A percentile compares a stretch with the other conserved stretches of the same genome.
Evolutionary conservation across 345 rosid species (phyloP).

Genomic region (Clausena lansium): DNA sequence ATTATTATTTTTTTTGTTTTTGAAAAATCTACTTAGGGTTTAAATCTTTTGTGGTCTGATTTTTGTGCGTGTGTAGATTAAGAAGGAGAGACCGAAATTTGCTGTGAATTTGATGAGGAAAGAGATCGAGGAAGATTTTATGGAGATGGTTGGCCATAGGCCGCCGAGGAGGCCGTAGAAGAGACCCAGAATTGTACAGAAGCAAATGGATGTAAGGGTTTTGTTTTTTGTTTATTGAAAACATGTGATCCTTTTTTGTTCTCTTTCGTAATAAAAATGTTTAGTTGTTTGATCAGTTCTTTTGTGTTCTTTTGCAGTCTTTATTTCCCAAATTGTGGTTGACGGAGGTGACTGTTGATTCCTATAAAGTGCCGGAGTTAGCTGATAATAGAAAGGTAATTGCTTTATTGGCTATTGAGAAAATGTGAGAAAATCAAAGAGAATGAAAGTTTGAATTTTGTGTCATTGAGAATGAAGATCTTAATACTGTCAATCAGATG

Average conservation of each 20-base stretch:
- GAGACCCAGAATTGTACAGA: conserved; percentile 60
- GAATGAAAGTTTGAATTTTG: conserved; percentile 4
- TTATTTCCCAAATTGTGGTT: conserved; percentile 71
- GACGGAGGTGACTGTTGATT: conserved; percentile 54
- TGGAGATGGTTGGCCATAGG: neutral
- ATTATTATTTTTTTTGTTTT: too few relatives aligned
- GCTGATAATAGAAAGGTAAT: conserved; percentile 59
- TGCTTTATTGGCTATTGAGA: conserved; percentile 10
- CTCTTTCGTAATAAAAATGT: neutral
- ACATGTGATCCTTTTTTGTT: neutral
- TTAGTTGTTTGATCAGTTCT: neutral
- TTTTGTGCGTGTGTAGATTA: too few relatives aligned
- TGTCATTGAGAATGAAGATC: neutral
- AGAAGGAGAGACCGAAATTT: conserved; percentile 43
- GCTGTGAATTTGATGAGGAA: conserved; percentile 18
- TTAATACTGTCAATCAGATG: neutral
- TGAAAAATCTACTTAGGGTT: too few relatives aligned
- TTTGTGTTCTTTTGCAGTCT: conserved; percentile 37
- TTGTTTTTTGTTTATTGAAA: neutral
- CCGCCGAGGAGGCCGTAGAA: conserved; percentile 79
- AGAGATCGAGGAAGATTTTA: conserved; percentile 12
- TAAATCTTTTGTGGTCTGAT: too few relatives aligned
- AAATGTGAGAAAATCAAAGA: conserved; percentile 1
- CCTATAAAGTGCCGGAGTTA: conserved; percentile 61
- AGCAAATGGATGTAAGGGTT: conserved; percentile 60